phyloP scores from a whole-genome alignment of 2,329 filamentous ascomycete species.

The Ramularia endophylla region DNA sequence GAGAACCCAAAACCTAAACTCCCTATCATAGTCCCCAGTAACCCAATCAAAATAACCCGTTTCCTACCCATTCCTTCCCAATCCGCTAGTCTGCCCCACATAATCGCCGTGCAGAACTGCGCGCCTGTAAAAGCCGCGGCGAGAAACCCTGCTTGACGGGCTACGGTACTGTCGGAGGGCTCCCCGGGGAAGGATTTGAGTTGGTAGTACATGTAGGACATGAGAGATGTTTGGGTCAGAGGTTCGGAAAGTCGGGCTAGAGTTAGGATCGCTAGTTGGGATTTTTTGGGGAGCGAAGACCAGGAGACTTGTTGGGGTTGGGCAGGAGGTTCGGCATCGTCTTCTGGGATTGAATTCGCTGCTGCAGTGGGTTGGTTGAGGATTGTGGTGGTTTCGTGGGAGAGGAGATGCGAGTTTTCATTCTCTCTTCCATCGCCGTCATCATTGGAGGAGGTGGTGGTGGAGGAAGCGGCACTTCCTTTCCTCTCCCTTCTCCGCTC shows the following conservation, averaged over 20 bases:
- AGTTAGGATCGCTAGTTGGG: slow-evolving; percentile 70
- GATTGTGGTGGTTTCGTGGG: slow-evolving; percentile 10
- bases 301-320: slow-evolving; percentile 52
- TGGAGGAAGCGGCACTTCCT: neutral
- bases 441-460: no score
- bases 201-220: slow-evolving; percentile 83
- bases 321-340: slow-evolving; percentile 16
- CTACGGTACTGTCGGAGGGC: slow-evolving; percentile 57
- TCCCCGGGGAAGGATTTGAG: slow-evolving; percentile 65
- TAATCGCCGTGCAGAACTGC: slow-evolving; percentile 75
- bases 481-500: no score
- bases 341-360: neutral
- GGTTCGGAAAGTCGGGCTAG: slow-evolving; percentile 76
- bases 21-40: slow-evolving; percentile 62
- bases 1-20: slow-evolving; percentile 66
- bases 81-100: slow-evolving; percentile 70
- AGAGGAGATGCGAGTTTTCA: slow-evolving; percentile 15
- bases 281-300: slow-evolving; percentile 67
- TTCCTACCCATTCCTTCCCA: slow-evolving; percentile 63
- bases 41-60: slow-evolving; percentile 68
- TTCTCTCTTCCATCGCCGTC: no score
- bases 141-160: slow-evolving; percentile 70
- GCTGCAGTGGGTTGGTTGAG: slow-evolving; percentile 2
- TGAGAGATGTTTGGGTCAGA: slow-evolving; percentile 69
- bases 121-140: slow-evolving; percentile 74